A percentile compares a stretch with the other conserved stretches of the same genome.
Conservation (phyloP, 768 basidiomycete genomes). For the Podaxis pistillaris region DNA sequence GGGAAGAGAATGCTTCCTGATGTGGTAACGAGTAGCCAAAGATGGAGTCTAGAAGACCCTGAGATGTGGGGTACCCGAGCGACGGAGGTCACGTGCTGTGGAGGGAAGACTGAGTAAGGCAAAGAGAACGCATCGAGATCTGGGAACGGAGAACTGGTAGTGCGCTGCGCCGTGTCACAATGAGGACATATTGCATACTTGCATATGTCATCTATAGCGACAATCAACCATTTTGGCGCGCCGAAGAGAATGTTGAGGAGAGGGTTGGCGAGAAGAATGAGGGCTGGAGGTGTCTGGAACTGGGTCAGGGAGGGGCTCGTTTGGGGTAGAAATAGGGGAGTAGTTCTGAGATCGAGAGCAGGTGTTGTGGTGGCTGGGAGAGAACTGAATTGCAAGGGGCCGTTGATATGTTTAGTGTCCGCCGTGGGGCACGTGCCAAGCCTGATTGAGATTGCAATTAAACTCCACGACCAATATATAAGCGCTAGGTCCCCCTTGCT, state of each 20-base stretch:
- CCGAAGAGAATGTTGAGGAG: background rate
- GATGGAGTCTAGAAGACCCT: slow-evolving; percentile 3
- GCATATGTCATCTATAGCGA: background rate
- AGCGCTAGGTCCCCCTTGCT: background rate
- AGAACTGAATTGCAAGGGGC: background rate
- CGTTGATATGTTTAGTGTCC: background rate
- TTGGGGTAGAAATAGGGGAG: background rate
- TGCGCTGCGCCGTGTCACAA: background rate
- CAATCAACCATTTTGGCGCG: background rate
- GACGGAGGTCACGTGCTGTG: slow-evolving; percentile 6
- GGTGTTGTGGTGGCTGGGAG: background rate
- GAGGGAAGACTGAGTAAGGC: background rate
- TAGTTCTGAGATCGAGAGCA: background rate
- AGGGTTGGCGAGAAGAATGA: no score
- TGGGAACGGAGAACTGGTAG: background rate
- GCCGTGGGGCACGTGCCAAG: slow-evolving; percentile 15
- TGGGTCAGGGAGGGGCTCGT: background rate
- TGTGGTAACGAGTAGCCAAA: background rate
- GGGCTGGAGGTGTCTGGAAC: no score
- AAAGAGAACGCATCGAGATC: background rate
- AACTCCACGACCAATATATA: slow-evolving; percentile 22
- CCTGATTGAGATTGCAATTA: slow-evolving; percentile 11
- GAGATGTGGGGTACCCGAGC: slow-evolving; percentile 4
- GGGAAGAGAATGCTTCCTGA: background rate
- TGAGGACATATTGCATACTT: background rate